phyloP scores from a whole-genome alignment of 768 basidiomycete species.

The Boletus sp. region DNA sequence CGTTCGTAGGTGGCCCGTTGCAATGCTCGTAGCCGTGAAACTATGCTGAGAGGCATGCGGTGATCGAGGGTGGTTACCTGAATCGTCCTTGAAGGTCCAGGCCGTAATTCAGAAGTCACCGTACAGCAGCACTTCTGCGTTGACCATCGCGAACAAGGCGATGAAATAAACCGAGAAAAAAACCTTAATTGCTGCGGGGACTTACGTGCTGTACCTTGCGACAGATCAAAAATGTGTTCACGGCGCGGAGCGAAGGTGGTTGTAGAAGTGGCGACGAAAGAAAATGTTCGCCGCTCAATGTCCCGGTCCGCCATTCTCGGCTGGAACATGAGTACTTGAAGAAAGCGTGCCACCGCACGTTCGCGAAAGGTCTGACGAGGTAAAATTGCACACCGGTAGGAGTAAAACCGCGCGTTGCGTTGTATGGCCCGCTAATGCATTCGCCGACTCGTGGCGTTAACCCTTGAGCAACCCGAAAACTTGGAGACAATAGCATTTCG shows the following conservation, averaged over 20 bases:
- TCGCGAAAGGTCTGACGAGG: neutral
- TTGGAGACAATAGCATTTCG: neutral
- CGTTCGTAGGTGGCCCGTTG: neutral
- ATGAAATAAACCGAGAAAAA: constrained; percentile 14
- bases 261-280: constrained; percentile 10
- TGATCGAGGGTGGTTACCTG: constrained; percentile 10
- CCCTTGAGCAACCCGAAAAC: no score
- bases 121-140: neutral
- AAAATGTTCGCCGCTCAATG: constrained; percentile 24
- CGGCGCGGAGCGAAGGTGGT: constrained; percentile 21
- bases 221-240: constrained; percentile 13
- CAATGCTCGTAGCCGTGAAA: neutral
- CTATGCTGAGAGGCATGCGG: constrained; percentile 2
- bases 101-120: neutral
- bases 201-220: constrained; percentile 25
- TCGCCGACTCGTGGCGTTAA: no score
- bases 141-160: constrained; percentile 1
- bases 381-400: neutral
- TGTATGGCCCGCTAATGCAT: no score
- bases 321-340: neutral
- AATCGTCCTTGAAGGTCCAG: neutral
- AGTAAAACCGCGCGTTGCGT: neutral
- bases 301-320: constrained; percentile 24
- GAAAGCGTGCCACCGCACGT: neutral
- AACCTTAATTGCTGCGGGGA: constrained; percentile 9